phyloP scores from a whole-genome alignment of 192 early-diverging fungal genomes.

The Fimicolochytrium jonesii region DNA sequence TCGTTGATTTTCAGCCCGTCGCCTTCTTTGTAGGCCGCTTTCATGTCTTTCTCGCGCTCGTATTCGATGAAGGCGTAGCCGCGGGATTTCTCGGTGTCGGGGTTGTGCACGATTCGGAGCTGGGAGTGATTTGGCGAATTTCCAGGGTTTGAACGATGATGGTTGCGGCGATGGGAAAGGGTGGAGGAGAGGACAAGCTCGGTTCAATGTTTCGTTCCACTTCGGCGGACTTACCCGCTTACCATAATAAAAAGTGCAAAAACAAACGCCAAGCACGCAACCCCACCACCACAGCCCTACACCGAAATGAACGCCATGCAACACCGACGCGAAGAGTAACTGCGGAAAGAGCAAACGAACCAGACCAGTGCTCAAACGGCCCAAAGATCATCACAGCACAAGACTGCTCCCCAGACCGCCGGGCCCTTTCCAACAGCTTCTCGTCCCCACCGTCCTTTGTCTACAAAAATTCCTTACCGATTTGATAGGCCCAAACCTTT shows the following conservation, averaged over 20 bases:
- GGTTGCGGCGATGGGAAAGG: neutral
- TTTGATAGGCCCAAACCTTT: conserved; percentile 74
- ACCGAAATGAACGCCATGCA: too few relatives aligned
- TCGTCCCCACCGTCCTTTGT: too few relatives aligned
- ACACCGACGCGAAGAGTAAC: too few relatives aligned
- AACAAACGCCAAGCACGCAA: too few relatives aligned
- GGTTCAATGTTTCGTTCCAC: conserved; percentile 4
- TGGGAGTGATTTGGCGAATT: too few relatives aligned
- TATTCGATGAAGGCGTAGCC: conserved; percentile 97
- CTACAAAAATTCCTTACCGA: too few relatives aligned
- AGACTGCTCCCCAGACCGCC: too few relatives aligned
- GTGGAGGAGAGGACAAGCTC: neutral
- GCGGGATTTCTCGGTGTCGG: conserved; percentile 62
- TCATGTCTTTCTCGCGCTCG: conserved; percentile 79
- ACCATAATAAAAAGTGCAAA: conserved; percentile 4
- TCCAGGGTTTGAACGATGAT: neutral
- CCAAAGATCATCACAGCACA: too few relatives aligned
- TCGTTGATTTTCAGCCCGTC: conserved; percentile 85
- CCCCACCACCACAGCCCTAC: too few relatives aligned
- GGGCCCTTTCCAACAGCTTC: too few relatives aligned
- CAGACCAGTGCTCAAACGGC: too few relatives aligned
- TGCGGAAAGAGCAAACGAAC: too few relatives aligned
- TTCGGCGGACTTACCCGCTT: conserved; percentile 4
- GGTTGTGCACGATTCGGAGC: conserved; percentile 68
- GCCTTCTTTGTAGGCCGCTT: conserved; percentile 76